A percentile compares a stretch with the other conserved stretches of the same genome.
Evolutionary conservation across 208 protist genomes (phyloP).

Genomic region (Acanthamoeba royreba): DNA sequence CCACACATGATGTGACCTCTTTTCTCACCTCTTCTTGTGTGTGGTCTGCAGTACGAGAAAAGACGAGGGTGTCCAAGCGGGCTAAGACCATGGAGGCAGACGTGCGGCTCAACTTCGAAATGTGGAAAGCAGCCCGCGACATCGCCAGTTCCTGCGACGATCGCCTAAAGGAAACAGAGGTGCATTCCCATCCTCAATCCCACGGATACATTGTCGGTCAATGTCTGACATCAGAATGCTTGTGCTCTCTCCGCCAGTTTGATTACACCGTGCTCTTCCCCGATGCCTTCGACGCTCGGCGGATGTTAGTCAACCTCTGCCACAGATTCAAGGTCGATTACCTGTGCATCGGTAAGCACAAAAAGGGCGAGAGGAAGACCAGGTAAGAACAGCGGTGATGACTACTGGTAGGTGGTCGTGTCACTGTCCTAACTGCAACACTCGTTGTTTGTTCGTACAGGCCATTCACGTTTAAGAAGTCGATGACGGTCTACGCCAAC

Average conservation of each 20-base stretch:
- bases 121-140: not conserved
- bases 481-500: not conserved
- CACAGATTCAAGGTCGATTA: constrained; percentile 26
- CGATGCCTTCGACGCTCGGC: not conserved
- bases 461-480: not conserved
- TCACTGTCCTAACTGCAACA: not conserved
- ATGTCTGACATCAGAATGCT: no score
- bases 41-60: not conserved
- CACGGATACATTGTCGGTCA: not conserved
- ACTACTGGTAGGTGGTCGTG: not conserved
- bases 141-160: not conserved
- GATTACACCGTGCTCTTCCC: not conserved
- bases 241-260: no score
- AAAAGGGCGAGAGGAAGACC: constrained; percentile 16
- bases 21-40: not conserved
- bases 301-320: constrained; percentile 32
- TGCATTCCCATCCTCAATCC: not conserved
- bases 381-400: not conserved
- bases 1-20: not conserved
- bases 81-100: not conserved
- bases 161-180: not conserved
- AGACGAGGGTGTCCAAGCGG: not conserved
- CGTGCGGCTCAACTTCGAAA: constrained; percentile 19
- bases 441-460: not conserved
- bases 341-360: constrained; percentile 11